Percentiles rank a stretch among this genome's conserved stretches.
Conservation (phyloP, 345 rosid genomes). For the Reutealis trisperma region DNA sequence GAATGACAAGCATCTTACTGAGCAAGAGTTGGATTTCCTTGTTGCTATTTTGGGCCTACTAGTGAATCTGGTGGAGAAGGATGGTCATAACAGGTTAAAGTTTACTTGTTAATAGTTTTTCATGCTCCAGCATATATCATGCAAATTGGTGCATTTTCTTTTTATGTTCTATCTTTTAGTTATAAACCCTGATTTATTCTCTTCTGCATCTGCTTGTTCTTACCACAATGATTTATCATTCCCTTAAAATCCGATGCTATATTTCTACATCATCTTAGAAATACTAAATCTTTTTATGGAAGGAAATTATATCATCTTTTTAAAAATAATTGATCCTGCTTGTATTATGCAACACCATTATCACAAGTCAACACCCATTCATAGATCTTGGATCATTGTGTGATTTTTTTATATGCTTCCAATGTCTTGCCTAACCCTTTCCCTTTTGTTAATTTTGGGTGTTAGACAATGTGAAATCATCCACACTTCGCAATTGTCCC, state of each 20-base stretch:
- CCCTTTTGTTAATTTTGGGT: background rate
- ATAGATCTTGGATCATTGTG: background rate
- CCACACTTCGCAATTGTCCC: background rate
- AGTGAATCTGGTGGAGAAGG: constrained; percentile 94
- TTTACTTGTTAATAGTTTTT: background rate
- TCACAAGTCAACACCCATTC: constrained; percentile 1
- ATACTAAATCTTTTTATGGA: background rate
- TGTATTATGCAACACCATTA: background rate
- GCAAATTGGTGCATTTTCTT: constrained; percentile 8
- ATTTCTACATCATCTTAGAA: background rate
- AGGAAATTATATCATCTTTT: background rate
- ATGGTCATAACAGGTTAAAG: constrained; percentile 76
- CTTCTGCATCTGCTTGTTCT: background rate
- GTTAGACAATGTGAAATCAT: background rate
- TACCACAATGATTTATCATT: background rate
- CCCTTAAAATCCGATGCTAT: background rate
- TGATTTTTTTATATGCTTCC: background rate
- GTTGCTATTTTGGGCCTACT: constrained; percentile 93
- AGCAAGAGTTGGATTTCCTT: constrained; percentile 91
- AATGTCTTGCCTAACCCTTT: background rate
- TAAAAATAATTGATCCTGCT: background rate
- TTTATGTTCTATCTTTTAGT: background rate
- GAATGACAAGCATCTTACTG: constrained; percentile 61
- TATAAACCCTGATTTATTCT: background rate
- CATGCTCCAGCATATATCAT: background rate